These are phyloP conservation scores for Saccharomycopsis guyanensis DNA, from an alignment of 805 yeast genomes.

Conservation along the genomic window DNA sequence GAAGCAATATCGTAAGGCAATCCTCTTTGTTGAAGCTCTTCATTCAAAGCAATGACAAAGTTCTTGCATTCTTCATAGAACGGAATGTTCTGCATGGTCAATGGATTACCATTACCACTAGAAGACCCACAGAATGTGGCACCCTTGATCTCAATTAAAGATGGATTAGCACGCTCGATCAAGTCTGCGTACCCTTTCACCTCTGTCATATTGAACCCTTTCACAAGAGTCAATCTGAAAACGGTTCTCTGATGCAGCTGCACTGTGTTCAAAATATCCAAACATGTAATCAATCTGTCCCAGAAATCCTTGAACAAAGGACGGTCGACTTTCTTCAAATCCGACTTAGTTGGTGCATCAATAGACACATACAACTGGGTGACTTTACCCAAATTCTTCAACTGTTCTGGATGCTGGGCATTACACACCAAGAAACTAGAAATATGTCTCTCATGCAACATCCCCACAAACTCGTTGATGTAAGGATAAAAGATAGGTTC, in stretches of 20 bases:
- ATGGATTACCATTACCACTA: conserved; percentile 72
- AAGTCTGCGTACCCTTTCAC: conserved; percentile 77
- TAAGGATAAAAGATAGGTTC: conserved; percentile 93
- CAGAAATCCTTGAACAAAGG: conserved; percentile 88
- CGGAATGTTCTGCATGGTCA: conserved; percentile 94
- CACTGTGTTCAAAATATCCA: conserved; percentile 65
- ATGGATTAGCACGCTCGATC: conserved; percentile 73
- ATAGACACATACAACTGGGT: conserved; percentile 90
- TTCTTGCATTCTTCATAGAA: conserved; percentile 82
- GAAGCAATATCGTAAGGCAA: conserved; percentile 79
- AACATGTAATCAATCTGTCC: conserved; percentile 77
- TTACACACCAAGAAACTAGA: conserved; percentile 88
- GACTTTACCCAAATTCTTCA: conserved; percentile 61
- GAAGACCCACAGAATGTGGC: conserved; percentile 95
- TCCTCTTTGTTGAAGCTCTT: conserved; percentile 58
- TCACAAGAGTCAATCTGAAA: conserved; percentile 81
- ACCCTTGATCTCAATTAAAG: conserved; percentile 88
- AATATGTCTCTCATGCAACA: conserved; percentile 73
- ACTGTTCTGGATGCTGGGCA: conserved; percentile 90
- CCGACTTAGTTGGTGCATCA: conserved; percentile 84
- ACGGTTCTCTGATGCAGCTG: conserved; percentile 86
- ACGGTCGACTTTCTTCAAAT: conserved; percentile 76
- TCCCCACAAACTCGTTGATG: conserved; percentile 72
- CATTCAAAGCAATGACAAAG: conserved; percentile 59
- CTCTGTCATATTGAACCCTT: conserved; percentile 85